Base-by-base conservation (phyloP, 495 filamentous ascomycete genomes). In the Bombardia bombarda region DNA sequence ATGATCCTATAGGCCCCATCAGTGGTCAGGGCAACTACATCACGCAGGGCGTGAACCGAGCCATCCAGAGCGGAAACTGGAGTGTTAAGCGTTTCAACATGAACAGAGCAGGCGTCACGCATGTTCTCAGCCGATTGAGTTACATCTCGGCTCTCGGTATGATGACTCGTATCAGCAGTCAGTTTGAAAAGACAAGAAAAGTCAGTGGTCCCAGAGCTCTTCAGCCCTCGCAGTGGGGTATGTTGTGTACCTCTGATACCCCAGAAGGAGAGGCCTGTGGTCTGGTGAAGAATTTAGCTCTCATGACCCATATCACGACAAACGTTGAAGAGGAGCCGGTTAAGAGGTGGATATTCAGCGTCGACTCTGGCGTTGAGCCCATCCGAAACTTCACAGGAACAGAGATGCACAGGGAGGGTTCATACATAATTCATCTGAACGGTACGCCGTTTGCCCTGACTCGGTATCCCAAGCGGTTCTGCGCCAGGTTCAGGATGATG, bases 261-360 rank as follows among this genome's bases (percentile, higher is more conserved):
- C 92, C 92, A 13, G 92, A 99, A 81, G 92, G 92, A 57, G 93
- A 99, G 65, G 86, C 92, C 3, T 99, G 92, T 65, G 92, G 92
- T 74, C 63, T 99, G 31, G 88, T 99, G 39, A 99, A 99, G 68
- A 99, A 99, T 55, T 68, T 99, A 68, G 93, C 92, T 2, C 74
- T 99, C 13, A 97, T 99, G 93, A 97, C 93, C 12, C 93, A 99
- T 55, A 95, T 99, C 52, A 99, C 92, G 8, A 96, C 90, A 2
- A 83, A 92, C 35, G 86, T 93, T 47, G 89, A 95, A 41, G 90
- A 96, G 57, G 87, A 79, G 14, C 87, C 90, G 0, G 81, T 99
- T 7, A 77, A 75, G 50, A 83, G 85, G 52, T 68, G 90, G 40
- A 79, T 92, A 9, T 89, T 85, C 63, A 84, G 85, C 4, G 79